Evolutionary conservation across 2,329 filamentous ascomycete species (phyloP).

Genomic region (Fusarium penzigii): DNA sequence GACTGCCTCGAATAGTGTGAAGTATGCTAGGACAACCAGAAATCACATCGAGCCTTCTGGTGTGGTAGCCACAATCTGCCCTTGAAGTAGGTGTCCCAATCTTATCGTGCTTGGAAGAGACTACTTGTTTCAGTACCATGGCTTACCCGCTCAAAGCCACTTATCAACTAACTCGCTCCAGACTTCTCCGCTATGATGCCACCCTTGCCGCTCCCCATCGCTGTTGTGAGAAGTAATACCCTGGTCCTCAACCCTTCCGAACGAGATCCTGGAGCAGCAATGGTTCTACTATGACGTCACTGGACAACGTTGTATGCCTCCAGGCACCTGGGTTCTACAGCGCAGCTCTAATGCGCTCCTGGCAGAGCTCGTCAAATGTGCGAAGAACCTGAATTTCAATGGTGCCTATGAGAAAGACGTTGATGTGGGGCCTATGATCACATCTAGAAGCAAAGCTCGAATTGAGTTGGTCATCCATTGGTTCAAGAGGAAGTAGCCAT

Average conservation of each 20-base stretch:
- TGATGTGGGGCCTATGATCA: conserved; percentile 26
- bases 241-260: conserved; percentile 79
- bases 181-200: conserved; percentile 86
- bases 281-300: conserved; percentile 74
- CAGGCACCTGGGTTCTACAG: conserved; percentile 65
- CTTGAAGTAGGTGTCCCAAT: conserved; percentile 61
- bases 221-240: conserved; percentile 77
- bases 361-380: conserved; percentile 61
- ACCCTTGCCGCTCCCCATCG: conserved; percentile 77
- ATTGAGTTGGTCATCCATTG: conserved; percentile 23
- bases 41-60: conserved; percentile 72
- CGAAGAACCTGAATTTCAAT: conserved; percentile 49
- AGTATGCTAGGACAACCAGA: too few species aligned
- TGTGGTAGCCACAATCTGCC: conserved; percentile 72
- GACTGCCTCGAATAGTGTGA: too few species aligned
- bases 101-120: too few species aligned
- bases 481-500: conserved; percentile 23
- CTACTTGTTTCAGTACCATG: neutral
- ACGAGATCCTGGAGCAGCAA: conserved; percentile 73
- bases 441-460: conserved; percentile 18
- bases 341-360: conserved; percentile 65
- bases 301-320: conserved; percentile 69
- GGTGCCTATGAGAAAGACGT: conserved; percentile 24
- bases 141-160: too few species aligned
- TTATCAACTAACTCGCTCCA: too few species aligned